phyloP scores from a whole-genome alignment of 169 alveolate genomes.

The Amoebophrya sp. region DNA sequence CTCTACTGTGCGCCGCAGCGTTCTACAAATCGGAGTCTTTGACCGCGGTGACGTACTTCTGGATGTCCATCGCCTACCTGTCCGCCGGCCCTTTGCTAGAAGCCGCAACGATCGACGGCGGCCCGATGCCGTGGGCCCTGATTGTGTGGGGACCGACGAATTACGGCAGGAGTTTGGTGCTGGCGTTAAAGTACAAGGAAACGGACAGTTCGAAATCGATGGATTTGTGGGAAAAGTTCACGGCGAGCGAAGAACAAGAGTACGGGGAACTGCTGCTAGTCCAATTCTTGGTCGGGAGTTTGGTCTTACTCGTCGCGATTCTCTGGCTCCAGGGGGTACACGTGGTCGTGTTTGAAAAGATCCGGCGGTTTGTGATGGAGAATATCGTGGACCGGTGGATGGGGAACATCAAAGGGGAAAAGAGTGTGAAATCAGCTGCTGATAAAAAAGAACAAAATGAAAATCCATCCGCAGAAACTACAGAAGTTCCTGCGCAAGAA shows the following conservation, averaged over 20 bases:
- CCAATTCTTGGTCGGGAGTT: not conserved
- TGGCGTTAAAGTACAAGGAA: not conserved
- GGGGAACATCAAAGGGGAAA: too few relatives aligned
- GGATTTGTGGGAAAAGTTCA: not conserved
- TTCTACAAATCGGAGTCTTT: not conserved
- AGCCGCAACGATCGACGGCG: not conserved
- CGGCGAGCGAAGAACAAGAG: not conserved
- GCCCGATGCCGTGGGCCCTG: slow-evolving; percentile 11
- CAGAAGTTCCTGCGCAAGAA: too few relatives aligned
- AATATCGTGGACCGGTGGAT: too few relatives aligned
- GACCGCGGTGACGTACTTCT: not conserved
- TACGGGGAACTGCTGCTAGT: not conserved
- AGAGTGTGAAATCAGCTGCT: too few relatives aligned
- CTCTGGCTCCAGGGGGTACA: not conserved
- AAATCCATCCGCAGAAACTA: too few relatives aligned
- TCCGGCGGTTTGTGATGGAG: too few relatives aligned
- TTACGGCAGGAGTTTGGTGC: not conserved
- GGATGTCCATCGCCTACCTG: not conserved
- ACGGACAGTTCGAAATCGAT: not conserved
- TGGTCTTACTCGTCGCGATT: not conserved
- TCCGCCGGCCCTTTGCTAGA: not conserved
- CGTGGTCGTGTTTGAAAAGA: too few relatives aligned
- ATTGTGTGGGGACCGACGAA: not conserved
- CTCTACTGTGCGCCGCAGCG: not conserved
- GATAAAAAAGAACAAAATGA: too few relatives aligned